Conservation (phyloP, 257 asterid genomes). For the Jacaranda mimosifolia region DNA sequence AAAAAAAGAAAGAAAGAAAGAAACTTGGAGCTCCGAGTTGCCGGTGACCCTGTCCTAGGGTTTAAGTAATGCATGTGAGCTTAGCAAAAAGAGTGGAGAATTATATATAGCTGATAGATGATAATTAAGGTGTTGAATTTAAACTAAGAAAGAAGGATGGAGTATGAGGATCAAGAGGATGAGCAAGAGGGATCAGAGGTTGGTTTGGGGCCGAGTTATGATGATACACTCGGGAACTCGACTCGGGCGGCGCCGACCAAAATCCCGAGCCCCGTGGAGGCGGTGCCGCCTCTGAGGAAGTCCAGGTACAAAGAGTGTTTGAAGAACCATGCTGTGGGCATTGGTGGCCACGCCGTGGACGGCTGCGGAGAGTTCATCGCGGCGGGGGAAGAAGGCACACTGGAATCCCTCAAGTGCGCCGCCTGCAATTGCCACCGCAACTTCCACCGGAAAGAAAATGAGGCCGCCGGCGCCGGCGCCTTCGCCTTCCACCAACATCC, state of each 20-base stretch:
- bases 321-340: constrained; percentile 76
- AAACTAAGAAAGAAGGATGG: constrained; percentile 51
- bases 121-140: constrained; percentile 50
- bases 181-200: constrained; percentile 54
- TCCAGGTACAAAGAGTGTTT: constrained; percentile 67
- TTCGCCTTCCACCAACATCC: constrained; percentile 39
- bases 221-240: constrained; percentile 49
- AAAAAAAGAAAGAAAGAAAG: background rate
- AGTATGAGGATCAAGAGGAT: constrained; percentile 71
- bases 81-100: constrained; percentile 15
- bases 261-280: constrained; percentile 41
- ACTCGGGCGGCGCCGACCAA: constrained; percentile 36
- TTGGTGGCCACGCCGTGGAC: constrained; percentile 79
- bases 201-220: constrained; percentile 56
- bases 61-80: constrained; percentile 33
- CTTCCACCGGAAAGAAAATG: constrained; percentile 73
- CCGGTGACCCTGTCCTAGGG: constrained; percentile 23
- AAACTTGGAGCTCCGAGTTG: constrained; percentile 31
- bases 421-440: constrained; percentile 87
- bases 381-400: constrained; percentile 72
- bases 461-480: constrained; percentile 18
- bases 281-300: constrained; percentile 49
- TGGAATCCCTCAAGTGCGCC: constrained; percentile 74
- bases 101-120: constrained; percentile 42
- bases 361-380: constrained; percentile 86